These are phyloP conservation scores for Leptographium lundbergii DNA, from an alignment of 2,329 filamentous ascomycete genomes.

Conservation along the genomic window DNA sequence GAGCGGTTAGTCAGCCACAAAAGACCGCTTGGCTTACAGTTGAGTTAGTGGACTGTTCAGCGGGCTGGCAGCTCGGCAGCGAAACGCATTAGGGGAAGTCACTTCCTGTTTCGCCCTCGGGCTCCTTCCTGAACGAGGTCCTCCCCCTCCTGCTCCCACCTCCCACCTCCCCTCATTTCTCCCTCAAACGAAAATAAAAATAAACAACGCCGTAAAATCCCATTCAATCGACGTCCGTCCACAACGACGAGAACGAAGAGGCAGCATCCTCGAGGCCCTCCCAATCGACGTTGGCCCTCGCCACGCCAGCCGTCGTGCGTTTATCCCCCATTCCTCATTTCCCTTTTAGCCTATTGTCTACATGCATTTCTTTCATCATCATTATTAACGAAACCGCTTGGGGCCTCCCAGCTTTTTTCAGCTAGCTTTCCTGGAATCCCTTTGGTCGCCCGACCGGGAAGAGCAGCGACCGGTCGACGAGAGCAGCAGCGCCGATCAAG, in stretches of 20 bases:
- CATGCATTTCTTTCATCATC: neutral
- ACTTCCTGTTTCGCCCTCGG: neutral
- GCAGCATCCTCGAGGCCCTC: neutral
- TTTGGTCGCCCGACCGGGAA: too few species aligned
- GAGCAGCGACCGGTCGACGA: too few species aligned
- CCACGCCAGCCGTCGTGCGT: neutral
- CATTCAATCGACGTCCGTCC: neutral
- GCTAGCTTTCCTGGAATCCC: neutral
- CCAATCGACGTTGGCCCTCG: neutral
- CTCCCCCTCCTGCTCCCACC: neutral
- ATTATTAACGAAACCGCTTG: too few species aligned
- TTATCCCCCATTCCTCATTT: neutral
- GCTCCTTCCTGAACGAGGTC: neutral
- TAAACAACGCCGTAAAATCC: conserved; percentile 1
- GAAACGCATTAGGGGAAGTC: neutral
- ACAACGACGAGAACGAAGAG: neutral
- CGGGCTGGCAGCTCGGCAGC: neutral
- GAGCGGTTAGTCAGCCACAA: neutral
- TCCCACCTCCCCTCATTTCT: neutral
- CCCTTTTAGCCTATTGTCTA: neutral
- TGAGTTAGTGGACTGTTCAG: neutral
- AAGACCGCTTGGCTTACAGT: neutral
- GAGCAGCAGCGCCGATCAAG: neutral
- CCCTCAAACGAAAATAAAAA: conserved; percentile 1
- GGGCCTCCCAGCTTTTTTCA: neutral